Conservation (phyloP, 1,284 basidiomycete species). For the Cryptococcus amylolentus region DNA sequence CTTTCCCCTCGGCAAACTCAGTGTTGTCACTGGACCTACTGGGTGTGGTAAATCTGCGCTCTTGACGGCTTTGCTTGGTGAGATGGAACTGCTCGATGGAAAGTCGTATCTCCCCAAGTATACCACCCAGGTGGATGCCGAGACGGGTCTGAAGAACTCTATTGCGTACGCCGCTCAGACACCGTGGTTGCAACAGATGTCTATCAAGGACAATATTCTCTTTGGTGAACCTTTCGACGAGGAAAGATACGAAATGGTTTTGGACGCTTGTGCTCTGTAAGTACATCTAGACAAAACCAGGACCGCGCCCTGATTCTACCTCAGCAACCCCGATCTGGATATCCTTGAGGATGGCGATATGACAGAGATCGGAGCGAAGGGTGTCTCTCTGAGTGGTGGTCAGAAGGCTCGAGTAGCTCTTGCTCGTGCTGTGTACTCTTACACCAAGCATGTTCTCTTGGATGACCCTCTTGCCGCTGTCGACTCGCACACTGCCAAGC, state of each 20-base stretch:
- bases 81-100: slow-evolving; percentile 66
- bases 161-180: slow-evolving; percentile 82
- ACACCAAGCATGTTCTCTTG: slow-evolving; percentile 66
- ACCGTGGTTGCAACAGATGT: slow-evolving; percentile 69
- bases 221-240: slow-evolving; percentile 68
- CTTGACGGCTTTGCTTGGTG: slow-evolving; percentile 57
- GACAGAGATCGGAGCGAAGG: slow-evolving; percentile 68
- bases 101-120: slow-evolving; percentile 63
- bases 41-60: slow-evolving; percentile 77
- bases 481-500: slow-evolving; percentile 81
- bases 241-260: slow-evolving; percentile 64
- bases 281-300: slow-evolving; percentile 7
- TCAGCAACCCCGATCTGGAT: slow-evolving; percentile 59
- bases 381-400: slow-evolving; percentile 62
- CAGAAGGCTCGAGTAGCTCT: slow-evolving; percentile 69
- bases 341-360: slow-evolving; percentile 76
- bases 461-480: slow-evolving; percentile 86
- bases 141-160: slow-evolving; percentile 63
- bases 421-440: slow-evolving; percentile 54
- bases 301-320: not conserved
- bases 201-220: slow-evolving; percentile 58
- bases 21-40: slow-evolving; percentile 69
- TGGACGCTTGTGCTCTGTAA: slow-evolving; percentile 74
- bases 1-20: slow-evolving; percentile 67
- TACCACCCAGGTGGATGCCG: slow-evolving; percentile 56